Conservation (phyloP, 78 protist species). For the Diacronema lutheri region DNA sequence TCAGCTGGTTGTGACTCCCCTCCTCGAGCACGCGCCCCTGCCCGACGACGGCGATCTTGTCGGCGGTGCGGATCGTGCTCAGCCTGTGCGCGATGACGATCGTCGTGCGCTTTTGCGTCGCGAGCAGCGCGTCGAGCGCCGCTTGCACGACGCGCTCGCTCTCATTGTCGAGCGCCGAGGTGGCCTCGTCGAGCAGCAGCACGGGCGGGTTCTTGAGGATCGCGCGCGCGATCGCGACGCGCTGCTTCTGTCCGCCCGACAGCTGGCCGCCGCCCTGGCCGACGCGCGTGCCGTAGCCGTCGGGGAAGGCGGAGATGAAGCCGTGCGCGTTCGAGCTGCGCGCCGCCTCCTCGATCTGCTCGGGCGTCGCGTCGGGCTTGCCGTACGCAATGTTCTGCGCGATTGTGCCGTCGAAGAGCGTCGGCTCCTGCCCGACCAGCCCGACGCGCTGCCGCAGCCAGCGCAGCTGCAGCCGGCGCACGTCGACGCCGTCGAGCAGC, state of each 20-base stretch:
- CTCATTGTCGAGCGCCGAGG: constrained; percentile 84
- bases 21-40: constrained; percentile 23
- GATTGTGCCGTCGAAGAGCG: not conserved
- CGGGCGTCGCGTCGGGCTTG: not conserved
- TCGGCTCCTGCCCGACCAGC: not conserved
- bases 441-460: not conserved
- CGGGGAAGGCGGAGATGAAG: constrained; percentile 70
- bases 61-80: constrained; percentile 78
- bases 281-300: constrained; percentile 83
- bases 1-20: constrained; percentile 31
- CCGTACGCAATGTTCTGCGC: not conserved
- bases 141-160: constrained; percentile 74
- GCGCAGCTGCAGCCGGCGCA: not conserved
- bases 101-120: constrained; percentile 20
- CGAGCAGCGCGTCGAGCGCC: constrained; percentile 49
- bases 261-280: constrained; percentile 80
- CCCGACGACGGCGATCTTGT: constrained; percentile 71
- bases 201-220: constrained; percentile 81
- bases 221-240: constrained; percentile 93
- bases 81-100: constrained; percentile 94
- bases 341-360: constrained; percentile 70
- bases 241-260: constrained; percentile 94
- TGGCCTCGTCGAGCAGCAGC: constrained; percentile 92
- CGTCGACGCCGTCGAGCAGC: not conserved
- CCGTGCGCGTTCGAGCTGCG: constrained; percentile 81